phyloP scores from a whole-genome alignment of 148 eudicot genomes.

The Rhododendron simsii region DNA sequence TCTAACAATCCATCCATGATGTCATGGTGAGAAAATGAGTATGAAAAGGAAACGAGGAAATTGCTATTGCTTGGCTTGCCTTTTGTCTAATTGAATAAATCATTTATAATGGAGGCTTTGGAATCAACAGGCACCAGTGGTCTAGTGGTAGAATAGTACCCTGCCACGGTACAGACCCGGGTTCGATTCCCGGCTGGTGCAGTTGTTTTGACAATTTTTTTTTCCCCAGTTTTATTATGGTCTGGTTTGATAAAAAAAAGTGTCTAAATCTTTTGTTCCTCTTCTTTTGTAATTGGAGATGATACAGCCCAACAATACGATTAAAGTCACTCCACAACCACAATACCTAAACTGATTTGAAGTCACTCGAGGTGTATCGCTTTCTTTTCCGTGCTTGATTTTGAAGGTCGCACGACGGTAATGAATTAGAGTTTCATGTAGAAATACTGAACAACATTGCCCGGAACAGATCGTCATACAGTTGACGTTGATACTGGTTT shows the following conservation, averaged over 20 bases:
- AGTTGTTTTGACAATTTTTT: not conserved
- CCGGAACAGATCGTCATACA: not conserved
- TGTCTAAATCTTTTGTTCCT: not conserved
- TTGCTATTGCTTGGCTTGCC: not conserved
- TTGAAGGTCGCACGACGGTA: not conserved
- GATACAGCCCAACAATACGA: not conserved
- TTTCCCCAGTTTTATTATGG: too few species aligned
- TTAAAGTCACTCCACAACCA: not conserved
- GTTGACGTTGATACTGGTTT: not conserved
- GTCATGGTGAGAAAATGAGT: not conserved
- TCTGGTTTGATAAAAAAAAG: too few species aligned
- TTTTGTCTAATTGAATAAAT: not conserved
- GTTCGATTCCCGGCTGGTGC: conserved; percentile 70
- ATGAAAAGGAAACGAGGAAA: not conserved
- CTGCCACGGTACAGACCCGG: conserved; percentile 79
- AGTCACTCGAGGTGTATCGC: too few species aligned
- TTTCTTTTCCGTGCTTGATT: not conserved
- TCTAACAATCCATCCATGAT: not conserved
- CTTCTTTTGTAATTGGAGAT: not conserved
- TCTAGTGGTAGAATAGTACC: conserved; percentile 76
- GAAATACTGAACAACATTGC: not conserved
- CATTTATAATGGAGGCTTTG: not conserved
- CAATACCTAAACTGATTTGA: too few species aligned
- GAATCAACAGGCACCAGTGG: conserved; percentile 33
- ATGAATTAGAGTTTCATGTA: not conserved